A percentile compares a stretch with the other conserved stretches of the same genome.
These are phyloP conservation scores for Gynostemma pentaphyllum DNA, from an alignment of 306 rosid species.

Conservation along the genomic window DNA sequence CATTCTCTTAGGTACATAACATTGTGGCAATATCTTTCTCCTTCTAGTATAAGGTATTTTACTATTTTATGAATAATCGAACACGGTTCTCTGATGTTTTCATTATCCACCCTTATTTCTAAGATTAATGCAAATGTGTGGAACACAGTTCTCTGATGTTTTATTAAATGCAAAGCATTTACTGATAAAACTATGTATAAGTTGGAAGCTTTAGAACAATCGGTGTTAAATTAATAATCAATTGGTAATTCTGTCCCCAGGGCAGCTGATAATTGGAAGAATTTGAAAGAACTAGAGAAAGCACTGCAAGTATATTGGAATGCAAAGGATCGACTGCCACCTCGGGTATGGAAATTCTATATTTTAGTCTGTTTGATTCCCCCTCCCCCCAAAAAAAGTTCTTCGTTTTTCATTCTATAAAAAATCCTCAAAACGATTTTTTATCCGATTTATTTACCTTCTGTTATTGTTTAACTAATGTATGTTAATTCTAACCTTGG, in stretches of 20 bases:
- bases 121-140: no score
- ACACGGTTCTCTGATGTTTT: no score
- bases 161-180: no score
- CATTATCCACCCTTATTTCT: no score
- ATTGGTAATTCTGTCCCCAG: slow-evolving; percentile 20
- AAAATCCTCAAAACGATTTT: neutral
- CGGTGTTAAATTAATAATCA: neutral
- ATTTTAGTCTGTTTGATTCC: neutral
- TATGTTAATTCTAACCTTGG: slow-evolving; percentile 1
- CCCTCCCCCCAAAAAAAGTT: neutral
- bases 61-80: no score
- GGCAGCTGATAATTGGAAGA: slow-evolving; percentile 80
- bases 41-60: no score
- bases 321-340: slow-evolving; percentile 82
- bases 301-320: slow-evolving; percentile 73
- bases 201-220: neutral
- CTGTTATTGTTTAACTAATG: neutral
- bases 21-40: neutral
- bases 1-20: neutral
- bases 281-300: slow-evolving; percentile 81
- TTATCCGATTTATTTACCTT: neutral
- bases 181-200: neutral
- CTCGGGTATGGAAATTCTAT: slow-evolving; percentile 42
- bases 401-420: no score
- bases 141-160: no score